Evolutionary conservation across 2,329 filamentous ascomycete genomes (phyloP).

Genomic region (Talaromyces pinophilus): DNA sequence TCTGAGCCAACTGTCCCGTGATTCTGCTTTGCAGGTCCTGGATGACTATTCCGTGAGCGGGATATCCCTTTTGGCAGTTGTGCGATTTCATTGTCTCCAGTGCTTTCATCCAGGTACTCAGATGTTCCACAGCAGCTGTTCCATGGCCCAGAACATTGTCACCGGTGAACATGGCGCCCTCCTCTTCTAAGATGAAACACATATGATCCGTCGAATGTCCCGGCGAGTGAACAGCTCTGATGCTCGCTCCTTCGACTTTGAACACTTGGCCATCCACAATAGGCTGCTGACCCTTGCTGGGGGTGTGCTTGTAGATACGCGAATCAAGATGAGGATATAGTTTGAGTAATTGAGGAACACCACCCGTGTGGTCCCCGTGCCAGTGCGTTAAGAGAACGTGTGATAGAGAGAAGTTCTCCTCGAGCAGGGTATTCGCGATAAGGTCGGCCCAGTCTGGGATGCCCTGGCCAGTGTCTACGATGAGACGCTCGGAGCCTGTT

Average conservation of each 20-base stretch:
- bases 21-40: constrained; percentile 44
- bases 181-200: constrained; percentile 67
- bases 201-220: constrained; percentile 77
- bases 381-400: constrained; percentile 47
- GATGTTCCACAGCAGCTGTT: constrained; percentile 43
- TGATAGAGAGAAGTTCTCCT: neutral
- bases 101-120: constrained; percentile 40
- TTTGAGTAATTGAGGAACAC: constrained; percentile 42
- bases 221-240: constrained; percentile 52
- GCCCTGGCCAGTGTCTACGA: constrained; percentile 39
- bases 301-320: constrained; percentile 43
- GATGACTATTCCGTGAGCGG: constrained; percentile 49
- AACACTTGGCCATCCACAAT: constrained; percentile 44
- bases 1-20: constrained; percentile 38
- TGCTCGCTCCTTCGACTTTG: constrained; percentile 42
- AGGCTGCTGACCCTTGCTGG: constrained; percentile 32
- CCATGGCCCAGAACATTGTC: constrained; percentile 73
- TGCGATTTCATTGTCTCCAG: constrained; percentile 38
- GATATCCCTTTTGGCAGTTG: constrained; percentile 45
- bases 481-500: constrained; percentile 36
- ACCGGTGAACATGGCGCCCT: constrained; percentile 76
- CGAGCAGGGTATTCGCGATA: neutral
- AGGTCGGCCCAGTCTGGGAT: constrained; percentile 4
- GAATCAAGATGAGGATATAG: constrained; percentile 32
- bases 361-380: constrained; percentile 49